Conservation (phyloP, 345 rosid genomes). For the Balakata baccata region DNA sequence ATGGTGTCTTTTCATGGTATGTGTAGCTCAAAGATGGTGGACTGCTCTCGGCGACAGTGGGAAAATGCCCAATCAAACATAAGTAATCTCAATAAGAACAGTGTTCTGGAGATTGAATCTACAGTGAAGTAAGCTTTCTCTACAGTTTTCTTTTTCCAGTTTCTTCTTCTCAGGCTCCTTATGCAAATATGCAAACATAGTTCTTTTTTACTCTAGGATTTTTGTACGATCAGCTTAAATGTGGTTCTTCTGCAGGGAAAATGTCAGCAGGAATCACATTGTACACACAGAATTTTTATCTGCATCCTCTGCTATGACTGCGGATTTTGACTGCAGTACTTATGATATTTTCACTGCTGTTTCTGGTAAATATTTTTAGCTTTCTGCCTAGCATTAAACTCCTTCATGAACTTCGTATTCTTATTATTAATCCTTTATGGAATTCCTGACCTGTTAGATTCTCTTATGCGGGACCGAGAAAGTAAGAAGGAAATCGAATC, state of each 20-base stretch:
- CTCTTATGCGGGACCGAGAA: slow-evolving; percentile 47
- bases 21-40: slow-evolving; percentile 56
- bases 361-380: slow-evolving; percentile 43
- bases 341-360: slow-evolving; percentile 41
- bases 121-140: slow-evolving; percentile 31
- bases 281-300: slow-evolving; percentile 44
- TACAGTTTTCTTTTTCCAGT: not conserved
- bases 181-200: too few species aligned
- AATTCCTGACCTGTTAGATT: slow-evolving; percentile 41
- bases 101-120: slow-evolving; percentile 36
- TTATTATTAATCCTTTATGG: not conserved
- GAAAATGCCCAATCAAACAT: slow-evolving; percentile 42
- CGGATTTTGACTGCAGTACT: slow-evolving; percentile 41
- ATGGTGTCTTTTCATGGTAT: slow-evolving; percentile 16
- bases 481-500: slow-evolving; percentile 55
- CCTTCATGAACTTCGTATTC: slow-evolving; percentile 2
- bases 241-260: slow-evolving; percentile 43
- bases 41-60: slow-evolving; percentile 52
- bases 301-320: slow-evolving; percentile 41
- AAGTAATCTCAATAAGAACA: slow-evolving; percentile 28
- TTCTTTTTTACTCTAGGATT: too few species aligned
- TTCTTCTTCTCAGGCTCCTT: not conserved
- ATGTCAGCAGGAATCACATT: slow-evolving; percentile 30
- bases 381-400: not conserved
- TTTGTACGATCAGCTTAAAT: not conserved